Evolutionary conservation across 2,329 filamentous ascomycete species (phyloP).

Genomic region (Exophiala sp.): DNA sequence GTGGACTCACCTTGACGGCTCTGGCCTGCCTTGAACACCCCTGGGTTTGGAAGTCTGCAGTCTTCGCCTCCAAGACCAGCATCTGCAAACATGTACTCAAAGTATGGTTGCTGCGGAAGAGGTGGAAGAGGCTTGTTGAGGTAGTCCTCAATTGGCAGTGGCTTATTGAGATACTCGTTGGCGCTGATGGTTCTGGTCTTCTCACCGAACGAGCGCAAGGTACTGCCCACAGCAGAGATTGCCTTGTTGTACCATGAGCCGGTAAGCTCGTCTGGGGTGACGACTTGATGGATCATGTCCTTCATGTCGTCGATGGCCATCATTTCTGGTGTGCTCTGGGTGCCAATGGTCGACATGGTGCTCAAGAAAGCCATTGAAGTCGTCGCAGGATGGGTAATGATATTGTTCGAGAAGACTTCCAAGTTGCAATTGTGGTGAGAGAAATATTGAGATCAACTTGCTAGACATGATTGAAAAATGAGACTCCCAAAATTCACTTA

Average conservation of each 20-base stretch:
- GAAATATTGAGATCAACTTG: background rate
- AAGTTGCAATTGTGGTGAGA: too few relatives aligned
- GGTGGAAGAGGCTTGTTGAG: conserved; percentile 22
- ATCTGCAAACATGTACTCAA: conserved; percentile 18
- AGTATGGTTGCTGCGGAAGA: conserved; percentile 13
- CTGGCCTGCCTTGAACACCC: background rate
- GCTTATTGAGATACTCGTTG: conserved; percentile 18
- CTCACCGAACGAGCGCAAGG: background rate
- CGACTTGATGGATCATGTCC: background rate
- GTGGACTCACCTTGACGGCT: background rate
- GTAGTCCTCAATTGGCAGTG: conserved; percentile 9
- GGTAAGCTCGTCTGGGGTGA: background rate
- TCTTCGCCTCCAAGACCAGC: conserved; percentile 4
- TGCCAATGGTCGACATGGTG: background rate
- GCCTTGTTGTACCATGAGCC: conserved; percentile 1
- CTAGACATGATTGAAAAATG: too few relatives aligned
- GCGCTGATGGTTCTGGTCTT: background rate
- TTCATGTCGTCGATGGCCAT: background rate
- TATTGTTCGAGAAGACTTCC: too few relatives aligned
- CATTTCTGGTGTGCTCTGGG: background rate
- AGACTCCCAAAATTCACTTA: background rate
- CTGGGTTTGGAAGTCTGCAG: background rate
- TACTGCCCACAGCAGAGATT: background rate
- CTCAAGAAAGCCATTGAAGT: background rate
- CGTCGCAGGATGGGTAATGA: too few relatives aligned